Conservation (phyloP, 768 basidiomycete species). For the Mycena sanguinolenta region DNA sequence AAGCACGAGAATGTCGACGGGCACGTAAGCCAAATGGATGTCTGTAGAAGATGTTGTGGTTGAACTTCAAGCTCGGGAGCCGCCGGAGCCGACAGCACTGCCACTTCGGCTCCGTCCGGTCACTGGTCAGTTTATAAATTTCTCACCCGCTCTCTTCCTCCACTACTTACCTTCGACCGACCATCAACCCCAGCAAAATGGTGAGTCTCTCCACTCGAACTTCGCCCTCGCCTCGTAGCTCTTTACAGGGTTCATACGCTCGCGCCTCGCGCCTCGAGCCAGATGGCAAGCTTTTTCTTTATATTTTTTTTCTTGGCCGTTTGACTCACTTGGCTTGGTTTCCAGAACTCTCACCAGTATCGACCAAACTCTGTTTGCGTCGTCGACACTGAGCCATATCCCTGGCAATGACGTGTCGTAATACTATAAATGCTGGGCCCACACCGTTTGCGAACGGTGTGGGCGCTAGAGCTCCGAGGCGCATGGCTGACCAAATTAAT, state of each 20-base stretch:
- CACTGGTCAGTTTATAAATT: neutral
- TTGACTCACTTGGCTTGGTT: slow-evolving; percentile 45
- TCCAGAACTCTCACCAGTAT: slow-evolving; percentile 19
- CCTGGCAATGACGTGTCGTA: slow-evolving; percentile 19
- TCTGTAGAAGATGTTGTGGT: too few relatives aligned
- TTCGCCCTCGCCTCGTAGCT: slow-evolving; percentile 49
- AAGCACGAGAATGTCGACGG: too few relatives aligned
- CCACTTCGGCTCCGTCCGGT: neutral
- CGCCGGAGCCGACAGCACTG: neutral
- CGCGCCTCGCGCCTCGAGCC: slow-evolving; percentile 57
- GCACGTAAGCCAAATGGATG: too few relatives aligned
- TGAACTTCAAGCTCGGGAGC: neutral
- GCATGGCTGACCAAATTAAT: slow-evolving; percentile 46
- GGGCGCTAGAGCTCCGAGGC: slow-evolving; percentile 71
- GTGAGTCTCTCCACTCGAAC: slow-evolving; percentile 54
- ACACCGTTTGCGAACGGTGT: slow-evolving; percentile 31
- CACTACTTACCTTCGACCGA: slow-evolving; percentile 37
- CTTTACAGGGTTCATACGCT: slow-evolving; percentile 54
- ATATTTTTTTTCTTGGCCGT: neutral
- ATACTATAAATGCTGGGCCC: slow-evolving; percentile 30
- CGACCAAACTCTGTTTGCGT: slow-evolving; percentile 20
- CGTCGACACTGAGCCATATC: slow-evolving; percentile 42
- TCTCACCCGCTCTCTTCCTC: neutral
- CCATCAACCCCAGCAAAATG: slow-evolving; percentile 61
- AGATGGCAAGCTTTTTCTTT: slow-evolving; percentile 62